Evolutionary conservation across 345 rosid species (phyloP).

Genomic region (Rhizophora mangle): DNA sequence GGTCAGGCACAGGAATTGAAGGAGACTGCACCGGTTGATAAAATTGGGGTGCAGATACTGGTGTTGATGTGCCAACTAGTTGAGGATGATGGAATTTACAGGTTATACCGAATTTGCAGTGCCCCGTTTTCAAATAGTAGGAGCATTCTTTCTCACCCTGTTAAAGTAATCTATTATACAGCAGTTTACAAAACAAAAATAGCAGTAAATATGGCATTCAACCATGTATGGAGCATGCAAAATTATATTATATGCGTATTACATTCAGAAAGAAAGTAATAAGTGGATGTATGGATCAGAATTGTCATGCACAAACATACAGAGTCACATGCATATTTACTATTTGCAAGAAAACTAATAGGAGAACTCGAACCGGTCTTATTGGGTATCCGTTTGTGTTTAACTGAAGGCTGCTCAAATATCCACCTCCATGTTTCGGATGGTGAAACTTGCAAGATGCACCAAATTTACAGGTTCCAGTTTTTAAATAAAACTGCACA

Average conservation of each 20-base stretch:
- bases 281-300: background rate
- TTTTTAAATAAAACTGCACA: slow-evolving; percentile 28
- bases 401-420: slow-evolving; percentile 23
- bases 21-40: slow-evolving; percentile 31
- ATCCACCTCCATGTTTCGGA: slow-evolving; percentile 26
- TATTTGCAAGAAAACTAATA: background rate
- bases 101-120: slow-evolving; percentile 28
- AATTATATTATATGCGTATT: background rate
- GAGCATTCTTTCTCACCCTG: slow-evolving; percentile 32
- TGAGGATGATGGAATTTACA: slow-evolving; percentile 35
- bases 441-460: slow-evolving; percentile 33
- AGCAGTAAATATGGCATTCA: background rate
- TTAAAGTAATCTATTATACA: background rate
- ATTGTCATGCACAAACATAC: background rate
- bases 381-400: slow-evolving; percentile 26
- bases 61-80: slow-evolving; percentile 18
- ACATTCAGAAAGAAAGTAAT: background rate
- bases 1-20: slow-evolving; percentile 24
- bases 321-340: background rate
- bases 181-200: background rate
- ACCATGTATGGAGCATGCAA: background rate
- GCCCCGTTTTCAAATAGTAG: slow-evolving; percentile 33
- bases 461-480: slow-evolving; percentile 34
- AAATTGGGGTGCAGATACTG: slow-evolving; percentile 33
- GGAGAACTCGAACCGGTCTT: slow-evolving; percentile 21